Evolutionary conservation across 2,329 filamentous ascomycete species (phyloP), one percentile per base, ranked within the genome.

Genomic region (Trematosphaeria pertusa): DNA sequence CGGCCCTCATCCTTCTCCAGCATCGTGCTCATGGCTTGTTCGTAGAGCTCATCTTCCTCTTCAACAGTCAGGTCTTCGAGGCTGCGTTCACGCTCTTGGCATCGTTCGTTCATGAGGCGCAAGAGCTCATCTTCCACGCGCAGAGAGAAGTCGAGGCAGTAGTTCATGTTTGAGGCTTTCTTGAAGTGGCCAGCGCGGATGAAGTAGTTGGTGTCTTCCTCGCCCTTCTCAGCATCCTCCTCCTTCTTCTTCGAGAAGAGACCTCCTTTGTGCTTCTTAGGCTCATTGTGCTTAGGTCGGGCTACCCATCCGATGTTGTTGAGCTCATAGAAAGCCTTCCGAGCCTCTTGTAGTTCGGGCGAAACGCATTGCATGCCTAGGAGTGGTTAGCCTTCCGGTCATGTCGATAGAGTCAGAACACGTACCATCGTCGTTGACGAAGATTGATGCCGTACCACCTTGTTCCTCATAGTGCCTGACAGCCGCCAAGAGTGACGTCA

Each of bases 401-500:
- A n/a, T n/a, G n/a, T n/a, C n/a, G n/a, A n/a, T n/a, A n/a, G n/a
- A n/a, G n/a, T n/a, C n/a, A n/a, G 18, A 18, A 15, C 14, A 34
- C 18, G 12, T 42, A 37, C 43, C 43, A 56, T 87, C 84, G 45
- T 87, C 84, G 52, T 87, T 87, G 63, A 87, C 74, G 59, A 85
- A 85, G 54, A 87, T 85, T 54, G 81, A 85, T 14, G 84, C 84
- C 1, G 82, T 80, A 8, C 84, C 84, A 7, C 84, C 84, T 48
- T 73, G 65, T 61, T 74, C 70, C 52, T 77, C 75, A 50, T 77
- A 77, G n/a, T 75, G 73, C 12, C 70, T 74, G 20, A 77, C 75
- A 18, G 75, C 74, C 64, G 88, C 86, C 73, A 90, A 89, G 70
- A 91, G 81, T 2, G 87, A 90, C 63, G 84, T 85, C 61, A 91